Percentiles rank a stretch among this genome's conserved stretches.
Conservation (phyloP, 2,329 filamentous ascomycete genomes). For the Fusarium camptoceras region DNA sequence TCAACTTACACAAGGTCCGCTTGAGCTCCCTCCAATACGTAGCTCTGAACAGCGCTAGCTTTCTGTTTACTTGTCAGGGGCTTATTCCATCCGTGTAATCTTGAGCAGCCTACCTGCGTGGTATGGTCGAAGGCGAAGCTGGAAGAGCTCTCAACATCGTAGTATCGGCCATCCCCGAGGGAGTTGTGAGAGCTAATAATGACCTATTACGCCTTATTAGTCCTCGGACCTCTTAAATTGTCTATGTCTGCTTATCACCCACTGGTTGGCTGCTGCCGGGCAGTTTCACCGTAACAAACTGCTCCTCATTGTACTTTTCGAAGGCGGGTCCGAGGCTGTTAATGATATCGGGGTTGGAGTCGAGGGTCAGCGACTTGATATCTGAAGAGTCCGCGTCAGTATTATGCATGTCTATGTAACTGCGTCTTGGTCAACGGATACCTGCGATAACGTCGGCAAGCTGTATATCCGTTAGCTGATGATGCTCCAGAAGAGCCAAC, state of each 20-base stretch:
- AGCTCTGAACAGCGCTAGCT: conserved; percentile 83
- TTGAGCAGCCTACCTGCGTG: conserved; percentile 69
- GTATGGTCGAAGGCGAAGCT: conserved; percentile 91
- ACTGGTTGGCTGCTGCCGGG: conserved; percentile 80
- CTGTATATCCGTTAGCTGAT: conserved; percentile 60
- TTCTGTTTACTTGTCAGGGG: conserved; percentile 64
- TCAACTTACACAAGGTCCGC: conserved; percentile 79
- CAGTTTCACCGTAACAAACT: conserved; percentile 89
- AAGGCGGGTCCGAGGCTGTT: conserved; percentile 84
- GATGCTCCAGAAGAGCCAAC: conserved; percentile 29
- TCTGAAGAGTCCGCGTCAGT: conserved; percentile 65
- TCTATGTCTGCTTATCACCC: conserved; percentile 22
- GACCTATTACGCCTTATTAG: conserved; percentile 63
- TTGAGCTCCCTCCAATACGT: conserved; percentile 81
- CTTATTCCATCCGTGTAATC: background rate
- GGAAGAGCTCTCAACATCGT: conserved; percentile 86
- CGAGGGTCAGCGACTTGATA: conserved; percentile 85
- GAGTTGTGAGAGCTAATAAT: conserved; percentile 89
- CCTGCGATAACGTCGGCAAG: conserved; percentile 89
- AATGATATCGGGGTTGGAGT: conserved; percentile 74
- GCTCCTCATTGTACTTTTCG: conserved; percentile 95
- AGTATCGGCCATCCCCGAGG: conserved; percentile 85
- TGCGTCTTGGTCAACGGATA: conserved; percentile 55
- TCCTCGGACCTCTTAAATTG: background rate
- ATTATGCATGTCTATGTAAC: background rate